A percentile compares a stretch with the other conserved stretches of the same genome.
Conservation (phyloP, 108 stramenopile genomes). For the Skeletonema menzelii region DNA sequence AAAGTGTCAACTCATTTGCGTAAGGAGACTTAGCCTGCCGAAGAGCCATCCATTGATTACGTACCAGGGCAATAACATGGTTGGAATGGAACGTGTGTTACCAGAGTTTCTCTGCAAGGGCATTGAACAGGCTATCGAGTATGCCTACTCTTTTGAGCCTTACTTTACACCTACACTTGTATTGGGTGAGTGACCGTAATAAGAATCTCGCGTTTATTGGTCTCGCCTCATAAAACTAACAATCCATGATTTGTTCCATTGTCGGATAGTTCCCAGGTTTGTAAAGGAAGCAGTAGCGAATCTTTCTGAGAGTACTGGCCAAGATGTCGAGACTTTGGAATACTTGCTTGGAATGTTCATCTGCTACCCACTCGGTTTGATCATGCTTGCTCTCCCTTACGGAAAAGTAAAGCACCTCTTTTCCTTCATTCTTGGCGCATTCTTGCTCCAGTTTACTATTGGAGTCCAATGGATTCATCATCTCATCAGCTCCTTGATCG, state of each 20-base stretch:
- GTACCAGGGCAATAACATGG: neutral
- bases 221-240: neutral
- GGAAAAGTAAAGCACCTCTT: slow-evolving; percentile 85
- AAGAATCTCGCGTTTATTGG: neutral
- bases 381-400: slow-evolving; percentile 82
- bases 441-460: slow-evolving; percentile 87
- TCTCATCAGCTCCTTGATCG: slow-evolving; percentile 83
- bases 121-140: slow-evolving; percentile 64
- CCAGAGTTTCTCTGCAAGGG: slow-evolving; percentile 34
- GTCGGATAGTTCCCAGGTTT: slow-evolving; percentile 66
- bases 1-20: no score
- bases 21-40: no score
- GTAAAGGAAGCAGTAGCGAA: slow-evolving; percentile 57
- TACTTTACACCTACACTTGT: slow-evolving; percentile 75
- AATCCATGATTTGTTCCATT: neutral
- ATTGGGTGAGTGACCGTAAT: slow-evolving; percentile 66
- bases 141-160: slow-evolving; percentile 71
- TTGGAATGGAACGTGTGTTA: slow-evolving; percentile 51
- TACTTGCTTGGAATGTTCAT: slow-evolving; percentile 85
- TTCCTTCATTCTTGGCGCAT: slow-evolving; percentile 88
- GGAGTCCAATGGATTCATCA: slow-evolving; percentile 97
- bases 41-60: neutral
- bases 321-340: slow-evolving; percentile 86
- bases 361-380: slow-evolving; percentile 89
- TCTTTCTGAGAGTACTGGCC: slow-evolving; percentile 75